A percentile compares a stretch with the other conserved stretches of the same genome.
phyloP scores from a whole-genome alignment of 805 yeast species.

The Sugiyamaella americana region DNA sequence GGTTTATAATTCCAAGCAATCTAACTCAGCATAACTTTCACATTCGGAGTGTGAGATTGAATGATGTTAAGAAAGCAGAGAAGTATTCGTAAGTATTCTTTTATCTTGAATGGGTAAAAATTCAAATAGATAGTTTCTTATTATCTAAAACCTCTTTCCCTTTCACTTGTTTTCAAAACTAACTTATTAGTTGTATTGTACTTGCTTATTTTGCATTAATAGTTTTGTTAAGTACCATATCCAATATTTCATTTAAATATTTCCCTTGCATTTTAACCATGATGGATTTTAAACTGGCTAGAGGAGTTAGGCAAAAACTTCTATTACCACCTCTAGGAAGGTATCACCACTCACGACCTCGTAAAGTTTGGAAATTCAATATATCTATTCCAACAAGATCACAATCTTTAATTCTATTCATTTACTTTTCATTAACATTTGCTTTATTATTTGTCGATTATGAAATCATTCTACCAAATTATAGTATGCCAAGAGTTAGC shows the following conservation, averaged over 20 bases:
- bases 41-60: not conserved
- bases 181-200: slow-evolving; percentile 3
- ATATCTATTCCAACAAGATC: slow-evolving; percentile 12
- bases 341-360: slow-evolving; percentile 30
- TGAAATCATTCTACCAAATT: slow-evolving; percentile 7
- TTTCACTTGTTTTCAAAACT: no score
- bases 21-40: not conserved
- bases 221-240: slow-evolving; percentile 4
- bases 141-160: not conserved
- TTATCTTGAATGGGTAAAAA: no score
- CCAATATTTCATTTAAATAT: slow-evolving; percentile 4
- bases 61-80: not conserved
- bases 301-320: slow-evolving; percentile 17
- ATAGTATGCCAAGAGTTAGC: not conserved
- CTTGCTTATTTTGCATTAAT: slow-evolving; percentile 10
- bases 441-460: slow-evolving; percentile 24
- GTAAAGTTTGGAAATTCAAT: slow-evolving; percentile 23
- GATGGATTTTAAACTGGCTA: slow-evolving; percentile 9
- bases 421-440: slow-evolving; percentile 29
- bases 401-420: slow-evolving; percentile 31
- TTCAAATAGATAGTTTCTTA: no score
- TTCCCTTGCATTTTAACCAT: slow-evolving; percentile 16
- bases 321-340: slow-evolving; percentile 28
- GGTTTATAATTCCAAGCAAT: not conserved
- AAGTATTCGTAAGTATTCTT: not conserved